Evolutionary conservation across 2,329 filamentous ascomycete genomes (phyloP), one percentile per base, ranked within the genome.

Genomic region (Catunica adiposa): DNA sequence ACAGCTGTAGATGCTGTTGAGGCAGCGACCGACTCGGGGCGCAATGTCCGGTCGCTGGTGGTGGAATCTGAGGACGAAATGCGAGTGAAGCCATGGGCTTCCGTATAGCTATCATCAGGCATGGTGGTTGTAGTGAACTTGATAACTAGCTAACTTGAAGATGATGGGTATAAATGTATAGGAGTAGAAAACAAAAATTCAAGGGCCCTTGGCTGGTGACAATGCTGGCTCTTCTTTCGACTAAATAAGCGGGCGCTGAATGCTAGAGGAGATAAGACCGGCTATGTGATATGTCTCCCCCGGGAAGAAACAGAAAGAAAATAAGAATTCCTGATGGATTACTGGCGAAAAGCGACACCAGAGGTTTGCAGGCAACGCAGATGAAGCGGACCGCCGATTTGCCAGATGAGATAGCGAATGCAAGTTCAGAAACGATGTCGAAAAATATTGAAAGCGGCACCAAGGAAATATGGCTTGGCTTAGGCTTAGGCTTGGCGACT

Each of bases 1-100:
- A 56, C 23, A 17, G 40, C 34, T 4, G 56, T 58, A 3, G 53
- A 54, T 14, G 51, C 37, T 23, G 53, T 51, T 22, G 55, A 58
- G 5, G 56, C 54, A 11, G 53, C 53, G 46, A 57, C 44, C 7
- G 51, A 57, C 51, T 54, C 51, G 34, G 56, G 51, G n/a, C 53
- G 48, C 3, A 54, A 31, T 2, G 51, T 57, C 2, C 29, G 51
- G 15, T 31, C 44, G 37, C 42, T 50, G 23, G 51, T 50, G 11
- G 51, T 44, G 22, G 56, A 57, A 6, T n/a, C n/a, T 8, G 56
- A 48, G n/a, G 56, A 54, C 9, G 44, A 22, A 15, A 53, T 54
- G 44, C 56, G 56, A 3, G 56, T 48, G 14, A 57, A 48, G 26
- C 48, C 31, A 42, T 26, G 25, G 20, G 46, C 14, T 17, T 55